Evolutionary conservation across 1,139 yeast species (phyloP), one percentile per base, ranked within the genome.

Genomic region (Lodderomyces beijingensis): DNA sequence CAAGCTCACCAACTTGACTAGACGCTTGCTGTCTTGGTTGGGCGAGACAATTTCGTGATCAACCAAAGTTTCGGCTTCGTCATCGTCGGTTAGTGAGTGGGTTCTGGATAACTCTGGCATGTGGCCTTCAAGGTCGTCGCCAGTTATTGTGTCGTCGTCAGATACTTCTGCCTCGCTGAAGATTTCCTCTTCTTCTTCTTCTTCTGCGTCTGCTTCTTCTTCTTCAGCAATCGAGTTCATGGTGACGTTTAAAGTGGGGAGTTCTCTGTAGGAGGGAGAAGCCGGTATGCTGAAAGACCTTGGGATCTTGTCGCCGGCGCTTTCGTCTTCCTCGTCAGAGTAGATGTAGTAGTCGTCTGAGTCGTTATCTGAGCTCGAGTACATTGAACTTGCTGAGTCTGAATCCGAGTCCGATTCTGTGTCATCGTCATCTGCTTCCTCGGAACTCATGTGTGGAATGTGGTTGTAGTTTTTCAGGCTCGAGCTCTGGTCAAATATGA

Each of bases 341-440:
- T 56, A 54, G 39, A 54, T 57, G 41, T 59, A 57, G 44, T 57
- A 53, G 35, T 58, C 56, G 29, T 58, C 59, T 16, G 47, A 44
- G 20, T 55, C 59, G 12, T 46, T 44, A 23, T 50, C 57, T 23
- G 27, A 21, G 9, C 11, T 18, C 4, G 27, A 21, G n/a, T 25
- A 33, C 16, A 22, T 9, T 9, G 29, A 20, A 4, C 13, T 12
- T n/a, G 13, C 11, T 10, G 27, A 15, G 11, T 19, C 17, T 9
- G 29, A 25, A 8, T 33, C 36, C 6, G 27, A 28, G n/a, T 30
- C 28, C 4, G 14, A 16, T 11, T 25, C 30, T 7, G 20, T 27
- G 14, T 32, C 35, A 4, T 27, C 23, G 12, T 34, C 37, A 21
- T 28, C 25, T n/a, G 18, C 24, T 24, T 30, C 28, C 12, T 30